Evolutionary conservation across 805 yeast genomes (phyloP), one percentile per base, ranked within the genome.

Genomic region (Yamadazyma laniorum): DNA sequence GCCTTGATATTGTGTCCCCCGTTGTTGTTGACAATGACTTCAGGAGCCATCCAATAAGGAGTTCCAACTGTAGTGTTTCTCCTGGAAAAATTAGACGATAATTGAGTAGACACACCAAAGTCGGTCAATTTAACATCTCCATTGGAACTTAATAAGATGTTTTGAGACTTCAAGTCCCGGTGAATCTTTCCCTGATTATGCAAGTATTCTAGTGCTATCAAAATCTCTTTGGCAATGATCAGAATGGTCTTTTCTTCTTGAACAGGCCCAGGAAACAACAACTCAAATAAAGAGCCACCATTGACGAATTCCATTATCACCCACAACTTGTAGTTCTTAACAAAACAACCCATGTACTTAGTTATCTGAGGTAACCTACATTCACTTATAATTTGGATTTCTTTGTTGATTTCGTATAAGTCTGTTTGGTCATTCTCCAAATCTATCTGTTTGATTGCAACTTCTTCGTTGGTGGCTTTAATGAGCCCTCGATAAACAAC

Each of bases 131-230:
- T 69, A 22, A 69, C 62, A 8, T 62, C 65, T 0, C 74, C 74
- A n/a, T 38, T 37, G 23, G 53, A 60, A 37, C 55, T 62, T 12
- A 69, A 40, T 17, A 69, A 51, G 8, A 69, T 63, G 36, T 69
- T 69, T 42, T 69, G 74, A 6, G 65, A 58, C 47, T 69, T 69
- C 35, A 69, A 52, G 40, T 69, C 75, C 16, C 75, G 50, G 45
- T 91, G 99, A 29, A 91, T 90, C 51, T 85, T 82, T 7, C 88
- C 87, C 43, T 72, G 80, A 4, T 61, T 59, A 52, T 84, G 96
- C 55, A 85, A 59, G 57, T 85, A 85, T 5, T 66, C 66, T 28
- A 85, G 64, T 0, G 88, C 95, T 7, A 65, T 45, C 16, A 85
- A 59, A 4, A 85, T 65, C 36, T 80, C 80, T 19, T 66, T 58